Conservation (phyloP, 352 stramenopile species). For the Phytophthora brassicae region DNA sequence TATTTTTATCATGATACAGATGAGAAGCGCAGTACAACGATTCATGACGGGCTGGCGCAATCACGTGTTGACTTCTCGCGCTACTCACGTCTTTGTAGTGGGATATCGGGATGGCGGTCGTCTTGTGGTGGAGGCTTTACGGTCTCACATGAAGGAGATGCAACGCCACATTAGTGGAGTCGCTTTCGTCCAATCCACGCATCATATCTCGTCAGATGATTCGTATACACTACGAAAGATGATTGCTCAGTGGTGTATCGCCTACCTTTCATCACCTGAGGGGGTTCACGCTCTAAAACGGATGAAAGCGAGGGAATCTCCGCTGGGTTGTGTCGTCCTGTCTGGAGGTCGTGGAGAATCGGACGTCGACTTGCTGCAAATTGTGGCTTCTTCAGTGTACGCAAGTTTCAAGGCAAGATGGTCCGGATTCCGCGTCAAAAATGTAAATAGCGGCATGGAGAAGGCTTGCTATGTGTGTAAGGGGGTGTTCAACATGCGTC, state of each 20-base stretch:
- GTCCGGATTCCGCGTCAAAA: conserved; percentile 77
- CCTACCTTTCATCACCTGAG: conserved; percentile 47
- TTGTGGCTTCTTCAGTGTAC: conserved; percentile 57
- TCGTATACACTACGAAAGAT: conserved; percentile 68
- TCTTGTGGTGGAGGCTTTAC: conserved; percentile 58
- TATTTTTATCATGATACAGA: conserved; percentile 34
- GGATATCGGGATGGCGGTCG: conserved; percentile 58
- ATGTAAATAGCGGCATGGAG: conserved; percentile 70
- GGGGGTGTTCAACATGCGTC: conserved; percentile 69
- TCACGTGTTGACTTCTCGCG: conserved; percentile 60
- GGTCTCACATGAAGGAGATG: conserved; percentile 63
- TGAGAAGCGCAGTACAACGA: conserved; percentile 51
- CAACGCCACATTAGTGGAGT: conserved; percentile 70
- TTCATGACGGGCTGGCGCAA: conserved; percentile 79
- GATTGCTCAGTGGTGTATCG: conserved; percentile 67
- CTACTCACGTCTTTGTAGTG: conserved; percentile 70
- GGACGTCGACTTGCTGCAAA: conserved; percentile 56
- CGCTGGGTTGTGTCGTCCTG: conserved; percentile 59
- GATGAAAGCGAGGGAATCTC: conserved; percentile 55
- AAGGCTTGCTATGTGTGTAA: conserved; percentile 70
- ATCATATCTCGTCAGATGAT: conserved; percentile 56
- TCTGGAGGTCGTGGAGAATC: conserved; percentile 43
- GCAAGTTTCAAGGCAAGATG: conserved; percentile 72
- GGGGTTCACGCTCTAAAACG: conserved; percentile 43
- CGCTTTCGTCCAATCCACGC: conserved; percentile 64